Evolutionary conservation across 225 moss, liverwort and hornwort species (phyloP).

Genomic region (Pseudoscleropodium purum): DNA sequence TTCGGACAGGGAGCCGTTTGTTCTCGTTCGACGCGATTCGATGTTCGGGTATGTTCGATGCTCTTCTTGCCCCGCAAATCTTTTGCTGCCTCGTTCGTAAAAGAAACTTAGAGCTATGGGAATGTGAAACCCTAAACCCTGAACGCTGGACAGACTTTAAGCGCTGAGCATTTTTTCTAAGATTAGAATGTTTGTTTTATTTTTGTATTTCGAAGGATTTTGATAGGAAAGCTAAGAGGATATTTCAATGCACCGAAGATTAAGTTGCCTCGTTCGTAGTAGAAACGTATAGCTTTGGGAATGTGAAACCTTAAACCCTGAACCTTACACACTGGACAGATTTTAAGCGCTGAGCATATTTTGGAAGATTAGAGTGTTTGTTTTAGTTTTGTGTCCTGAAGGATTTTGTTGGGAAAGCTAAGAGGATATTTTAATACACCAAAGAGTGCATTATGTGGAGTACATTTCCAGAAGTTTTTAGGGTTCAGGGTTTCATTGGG

Average conservation of each 20-base stretch:
- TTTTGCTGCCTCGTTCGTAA: not conserved
- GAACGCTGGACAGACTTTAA: not conserved
- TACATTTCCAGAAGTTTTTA: not conserved
- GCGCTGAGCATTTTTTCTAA: not conserved
- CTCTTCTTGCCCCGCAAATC: not conserved
- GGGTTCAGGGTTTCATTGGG: not conserved
- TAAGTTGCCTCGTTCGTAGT: not conserved
- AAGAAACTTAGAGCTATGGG: not conserved
- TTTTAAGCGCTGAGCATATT: not conserved
- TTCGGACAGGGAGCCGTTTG: slow-evolving; percentile 13
- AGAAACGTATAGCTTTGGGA: not conserved
- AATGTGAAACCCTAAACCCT: not conserved
- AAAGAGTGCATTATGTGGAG: not conserved
- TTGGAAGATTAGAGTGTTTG: not conserved
- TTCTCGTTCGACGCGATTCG: not conserved
- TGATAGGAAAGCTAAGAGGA: not conserved
- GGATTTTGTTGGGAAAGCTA: not conserved
- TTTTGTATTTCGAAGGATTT: not conserved
- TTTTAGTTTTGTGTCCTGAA: too few relatives aligned
- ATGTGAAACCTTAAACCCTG: not conserved
- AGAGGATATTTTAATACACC: not conserved
- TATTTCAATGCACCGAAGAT: not conserved
- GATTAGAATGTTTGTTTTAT: not conserved
- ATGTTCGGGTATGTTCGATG: slow-evolving; percentile 12
- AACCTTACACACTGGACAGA: not conserved